Evolutionary conservation across 2,329 filamentous ascomycete species (phyloP).

Genomic region (Ophiostoma piceae): DNA sequence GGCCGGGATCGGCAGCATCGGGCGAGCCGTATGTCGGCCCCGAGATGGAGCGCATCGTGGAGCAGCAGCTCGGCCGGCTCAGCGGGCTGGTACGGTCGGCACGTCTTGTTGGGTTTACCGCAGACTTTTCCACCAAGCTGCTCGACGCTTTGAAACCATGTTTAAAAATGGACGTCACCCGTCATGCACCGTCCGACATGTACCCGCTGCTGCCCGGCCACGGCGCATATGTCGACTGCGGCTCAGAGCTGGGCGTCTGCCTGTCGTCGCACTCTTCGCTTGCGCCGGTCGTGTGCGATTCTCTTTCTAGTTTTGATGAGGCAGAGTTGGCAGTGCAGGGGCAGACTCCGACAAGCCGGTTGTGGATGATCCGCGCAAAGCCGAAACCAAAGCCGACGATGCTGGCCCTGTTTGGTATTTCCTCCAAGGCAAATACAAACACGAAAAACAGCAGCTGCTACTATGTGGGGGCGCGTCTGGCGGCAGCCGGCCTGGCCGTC

Average conservation of each 20-base stretch:
- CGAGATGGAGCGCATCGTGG: conserved; percentile 31
- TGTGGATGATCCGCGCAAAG: conserved; percentile 6
- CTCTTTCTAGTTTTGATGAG: no score
- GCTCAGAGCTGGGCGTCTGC: conserved; percentile 13
- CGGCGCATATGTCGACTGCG: conserved; percentile 27
- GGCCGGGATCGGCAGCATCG: conserved; percentile 23
- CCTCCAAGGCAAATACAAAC: background rate
- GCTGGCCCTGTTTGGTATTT: background rate
- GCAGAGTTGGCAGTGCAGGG: no score
- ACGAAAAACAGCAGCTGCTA: background rate
- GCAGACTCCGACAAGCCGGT: background rate
- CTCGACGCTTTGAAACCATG: background rate
- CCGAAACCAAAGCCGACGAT: background rate
- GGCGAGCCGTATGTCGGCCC: conserved; percentile 29
- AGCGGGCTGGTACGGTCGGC: conserved; percentile 33
- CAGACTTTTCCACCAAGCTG: background rate
- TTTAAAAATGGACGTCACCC: conserved; percentile 23
- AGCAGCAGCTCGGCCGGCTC: conserved; percentile 33
- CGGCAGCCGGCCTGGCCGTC: conserved; percentile 19
- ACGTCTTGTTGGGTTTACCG: conserved; percentile 37
- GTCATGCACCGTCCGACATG: conserved; percentile 30
- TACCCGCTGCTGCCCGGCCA: conserved; percentile 34
- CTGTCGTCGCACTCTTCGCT: conserved; percentile 16
- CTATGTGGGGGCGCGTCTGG: conserved; percentile 2
- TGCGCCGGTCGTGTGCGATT: background rate